These are phyloP conservation scores for Salix caprea DNA, from an alignment of 345 rosid species.

Conservation along the genomic window DNA sequence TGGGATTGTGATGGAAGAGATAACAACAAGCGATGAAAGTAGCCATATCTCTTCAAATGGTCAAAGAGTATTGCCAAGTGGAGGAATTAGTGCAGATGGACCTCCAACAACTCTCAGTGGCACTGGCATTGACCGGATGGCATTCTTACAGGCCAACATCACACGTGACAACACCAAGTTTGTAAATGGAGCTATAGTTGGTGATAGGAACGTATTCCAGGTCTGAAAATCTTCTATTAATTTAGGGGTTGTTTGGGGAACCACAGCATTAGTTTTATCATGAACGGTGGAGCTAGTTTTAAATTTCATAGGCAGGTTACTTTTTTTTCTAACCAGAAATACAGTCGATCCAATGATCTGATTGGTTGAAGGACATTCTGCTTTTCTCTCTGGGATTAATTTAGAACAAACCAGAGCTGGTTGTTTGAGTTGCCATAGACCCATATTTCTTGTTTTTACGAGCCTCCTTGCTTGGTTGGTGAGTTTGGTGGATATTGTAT, in stretches of 20 bases:
- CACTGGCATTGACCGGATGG: slow-evolving; percentile 85
- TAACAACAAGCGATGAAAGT: slow-evolving; percentile 95
- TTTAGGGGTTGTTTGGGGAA: background rate
- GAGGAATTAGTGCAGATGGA: slow-evolving; percentile 98
- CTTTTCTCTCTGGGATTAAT: background rate
- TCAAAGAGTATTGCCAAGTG: slow-evolving; percentile 90
- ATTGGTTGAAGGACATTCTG: background rate
- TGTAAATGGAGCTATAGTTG: slow-evolving; percentile 94
- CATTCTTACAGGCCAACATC: slow-evolving; percentile 88
- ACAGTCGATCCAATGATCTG: background rate
- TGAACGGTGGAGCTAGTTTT: background rate
- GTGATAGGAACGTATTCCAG: slow-evolving; percentile 95
- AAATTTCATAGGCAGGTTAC: background rate
- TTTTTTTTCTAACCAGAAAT: background rate
- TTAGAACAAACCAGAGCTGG: background rate
- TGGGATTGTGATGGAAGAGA: slow-evolving; percentile 97
- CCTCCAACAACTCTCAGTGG: slow-evolving; percentile 99
- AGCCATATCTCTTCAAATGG: slow-evolving; percentile 83
- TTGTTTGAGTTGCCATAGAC: background rate
- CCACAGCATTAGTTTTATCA: background rate
- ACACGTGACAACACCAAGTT: slow-evolving; percentile 96
- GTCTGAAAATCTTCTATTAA: slow-evolving; percentile 36
- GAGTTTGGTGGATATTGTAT: background rate
- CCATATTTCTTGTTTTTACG: background rate
- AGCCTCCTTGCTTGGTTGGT: background rate